These are phyloP conservation scores for Tetrapisispora phaffii DNA, from an alignment of 805 yeast genomes.

Conservation along the genomic window DNA sequence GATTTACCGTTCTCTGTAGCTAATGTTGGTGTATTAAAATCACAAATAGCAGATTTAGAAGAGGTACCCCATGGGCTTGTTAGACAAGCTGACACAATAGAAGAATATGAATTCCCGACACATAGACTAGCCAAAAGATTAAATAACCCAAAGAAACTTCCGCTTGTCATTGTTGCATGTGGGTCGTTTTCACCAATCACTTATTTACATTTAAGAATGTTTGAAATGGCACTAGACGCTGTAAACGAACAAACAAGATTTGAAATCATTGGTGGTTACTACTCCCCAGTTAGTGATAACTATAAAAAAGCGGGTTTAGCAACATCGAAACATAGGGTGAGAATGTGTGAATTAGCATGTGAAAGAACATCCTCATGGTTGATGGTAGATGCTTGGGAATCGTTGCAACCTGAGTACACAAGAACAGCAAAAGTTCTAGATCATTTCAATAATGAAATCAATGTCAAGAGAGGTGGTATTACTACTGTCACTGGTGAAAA, in stretches of 20 bases:
- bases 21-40: conserved; percentile 30
- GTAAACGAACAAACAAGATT: conserved; percentile 84
- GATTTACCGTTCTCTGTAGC: conserved; percentile 7
- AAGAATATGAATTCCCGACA: conserved; percentile 71
- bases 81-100: conserved; percentile 69
- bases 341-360: conserved; percentile 97
- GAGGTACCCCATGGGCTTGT: conserved; percentile 93
- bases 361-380: conserved; percentile 95
- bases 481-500: conserved; percentile 45
- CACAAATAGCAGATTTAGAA: conserved; percentile 84
- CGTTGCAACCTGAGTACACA: conserved; percentile 80
- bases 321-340: conserved; percentile 75
- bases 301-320: conserved; percentile 92
- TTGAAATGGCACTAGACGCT: conserved; percentile 96
- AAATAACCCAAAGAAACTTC: conserved; percentile 67
- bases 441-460: conserved; percentile 92
- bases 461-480: conserved; percentile 82
- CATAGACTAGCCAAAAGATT: conserved; percentile 70
- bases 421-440: conserved; percentile 93
- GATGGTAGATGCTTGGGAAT: conserved; percentile 99
- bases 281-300: conserved; percentile 88
- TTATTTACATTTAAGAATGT: conserved; percentile 90
- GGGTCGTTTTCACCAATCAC: conserved; percentile 96
- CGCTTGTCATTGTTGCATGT: conserved; percentile 91
- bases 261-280: conserved; percentile 94